A percentile compares a stretch with the other conserved stretches of the same genome.
phyloP scores from a whole-genome alignment of 2,329 filamentous ascomycete species.

The Stachybotrys chartarum region DNA sequence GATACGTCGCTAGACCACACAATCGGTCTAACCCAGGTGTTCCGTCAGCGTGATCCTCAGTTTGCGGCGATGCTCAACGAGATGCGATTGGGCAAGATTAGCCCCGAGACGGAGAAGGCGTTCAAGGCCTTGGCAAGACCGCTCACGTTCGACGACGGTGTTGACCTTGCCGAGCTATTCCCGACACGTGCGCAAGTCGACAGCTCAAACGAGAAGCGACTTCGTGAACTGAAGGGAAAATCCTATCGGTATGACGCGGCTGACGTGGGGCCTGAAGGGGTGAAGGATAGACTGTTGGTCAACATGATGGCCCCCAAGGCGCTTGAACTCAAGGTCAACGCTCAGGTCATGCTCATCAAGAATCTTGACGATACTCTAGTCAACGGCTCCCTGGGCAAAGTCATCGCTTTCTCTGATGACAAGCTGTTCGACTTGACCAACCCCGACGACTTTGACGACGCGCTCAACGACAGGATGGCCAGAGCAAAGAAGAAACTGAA shows the following conservation, averaged over 20 bases:
- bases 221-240: conserved; percentile 64
- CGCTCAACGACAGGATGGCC: conserved; percentile 28
- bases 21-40: conserved; percentile 90
- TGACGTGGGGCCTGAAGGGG: conserved; percentile 64
- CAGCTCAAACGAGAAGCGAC: conserved; percentile 68
- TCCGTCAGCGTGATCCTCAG: conserved; percentile 82
- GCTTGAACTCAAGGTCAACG: conserved; percentile 79
- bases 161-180: conserved; percentile 75
- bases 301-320: conserved; percentile 90
- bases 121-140: conserved; percentile 70
- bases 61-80: conserved; percentile 97
- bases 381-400: conserved; percentile 87
- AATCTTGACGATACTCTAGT: conserved; percentile 92
- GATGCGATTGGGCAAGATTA: conserved; percentile 84
- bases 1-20: conserved; percentile 89
- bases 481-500: conserved; percentile 53
- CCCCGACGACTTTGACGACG: conserved; percentile 37
- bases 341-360: conserved; percentile 99
- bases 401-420: conserved; percentile 42
- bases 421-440: conserved; percentile 28
- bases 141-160: conserved; percentile 64
- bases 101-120: conserved; percentile 63
- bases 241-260: conserved; percentile 61
- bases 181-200: conserved; percentile 89
- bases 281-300: conserved; percentile 69